Base-by-base conservation (phyloP, 208 protist species). In the Crithidia expoeki region DNA sequence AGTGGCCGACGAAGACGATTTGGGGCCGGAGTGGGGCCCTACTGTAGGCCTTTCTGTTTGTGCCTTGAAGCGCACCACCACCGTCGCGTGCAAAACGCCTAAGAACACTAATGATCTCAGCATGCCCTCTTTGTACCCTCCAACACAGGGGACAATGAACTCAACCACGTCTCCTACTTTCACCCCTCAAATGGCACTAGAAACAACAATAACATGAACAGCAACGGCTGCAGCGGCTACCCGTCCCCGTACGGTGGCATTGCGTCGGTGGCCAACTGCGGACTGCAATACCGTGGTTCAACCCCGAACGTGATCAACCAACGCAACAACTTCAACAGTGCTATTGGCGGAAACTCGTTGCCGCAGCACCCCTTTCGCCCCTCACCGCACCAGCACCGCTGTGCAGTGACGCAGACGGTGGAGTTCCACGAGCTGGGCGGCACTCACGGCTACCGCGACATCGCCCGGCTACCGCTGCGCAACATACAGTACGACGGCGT, bases 381-480 rank as follows among this genome's bases (percentile, higher is more conserved):
- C 6, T 25, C 57, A 19, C 23, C 63, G 11, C 50, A 19, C 0
- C 65, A 49, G 23, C 38, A 21, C 4, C 47, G 60, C 21, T 56
- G 32, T 27, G 21, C 36, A 0, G 60, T 60, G 40, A 32, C 27
- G 49, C 79, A 87, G 59, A 74, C 69, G 16, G 69, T 93, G 30
- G 87, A 92, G 65, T 88, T 95, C 44, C 80, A 91, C 72, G 90
- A 95, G 65, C 47, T 95, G 27, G 87, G 90, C 33, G 87, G 87
- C 19, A 88, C 80, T 25, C 83, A 84, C 52, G 82, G 80, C 40
- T 92, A 92, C 72, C 72, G 69, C 27, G 47, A 56, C 44, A 76
- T 72, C 14, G 79, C 80, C 27, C 77, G 73, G 47, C 61, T 86
- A 40, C 83, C 86, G 1, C 58, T 93, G 34, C 63, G 65, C 34